Percentiles rank a stretch among this genome's conserved stretches.
These are phyloP conservation scores for Rosa rugosa DNA, from an alignment of 306 rosid species.

Conservation along the genomic window DNA sequence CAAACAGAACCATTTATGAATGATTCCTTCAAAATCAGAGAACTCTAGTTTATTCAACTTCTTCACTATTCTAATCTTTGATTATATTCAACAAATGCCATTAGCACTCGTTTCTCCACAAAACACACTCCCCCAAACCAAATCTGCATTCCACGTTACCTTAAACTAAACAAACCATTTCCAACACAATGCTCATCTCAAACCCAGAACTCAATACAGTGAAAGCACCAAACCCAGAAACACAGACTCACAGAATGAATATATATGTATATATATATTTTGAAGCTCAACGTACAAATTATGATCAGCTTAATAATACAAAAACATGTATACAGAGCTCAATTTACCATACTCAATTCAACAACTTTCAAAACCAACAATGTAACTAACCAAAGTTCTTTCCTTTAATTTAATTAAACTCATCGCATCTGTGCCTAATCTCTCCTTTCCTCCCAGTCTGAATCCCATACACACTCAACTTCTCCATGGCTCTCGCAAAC, in stretches of 20 bases:
- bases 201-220: background rate
- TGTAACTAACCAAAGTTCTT: background rate
- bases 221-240: background rate
- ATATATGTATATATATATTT: slow-evolving; percentile 16
- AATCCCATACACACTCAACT: slow-evolving; percentile 60
- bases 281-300: slow-evolving; percentile 15
- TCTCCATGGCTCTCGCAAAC: slow-evolving; percentile 68
- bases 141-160: slow-evolving; percentile 17
- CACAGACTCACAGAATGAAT: background rate
- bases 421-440: slow-evolving; percentile 85
- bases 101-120: slow-evolving; percentile 7
- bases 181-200: background rate
- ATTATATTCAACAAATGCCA: background rate
- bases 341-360: background rate
- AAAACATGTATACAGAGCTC: slow-evolving; percentile 28
- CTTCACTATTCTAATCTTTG: background rate
- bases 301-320: background rate
- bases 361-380: background rate
- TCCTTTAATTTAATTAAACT: slow-evolving; percentile 43
- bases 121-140: slow-evolving; percentile 17
- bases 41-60: slow-evolving; percentile 14
- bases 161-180: background rate
- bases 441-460: slow-evolving; percentile 69
- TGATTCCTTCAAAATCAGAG: background rate
- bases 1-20: background rate